Evolutionary conservation across 306 rosid species (phyloP), one percentile per base, ranked within the genome.

Genomic region (Amphicarpaea edgeworthii): DNA sequence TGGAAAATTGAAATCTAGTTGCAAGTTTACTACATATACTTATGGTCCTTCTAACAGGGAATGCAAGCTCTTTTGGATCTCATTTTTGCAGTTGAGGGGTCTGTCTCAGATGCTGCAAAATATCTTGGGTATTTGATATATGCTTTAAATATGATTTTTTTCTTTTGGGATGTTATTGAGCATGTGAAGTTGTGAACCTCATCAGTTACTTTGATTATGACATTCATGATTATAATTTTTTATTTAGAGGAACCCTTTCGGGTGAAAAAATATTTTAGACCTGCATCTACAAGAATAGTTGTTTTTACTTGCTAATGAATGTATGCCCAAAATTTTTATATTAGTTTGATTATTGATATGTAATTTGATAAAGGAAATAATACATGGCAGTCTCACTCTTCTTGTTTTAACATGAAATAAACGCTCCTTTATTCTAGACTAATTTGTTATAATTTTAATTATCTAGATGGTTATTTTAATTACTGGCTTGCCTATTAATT

Each of bases 11-110:
- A 77, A 71, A 42, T 59, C 21, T 54, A 40, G n/a, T 70, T 69
- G 54, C 64, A 38, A 50, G 76, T 54, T 61, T 30, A 70, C 63
- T 79, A 14, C 16, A 49, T 58, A 9, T 37, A 3, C 54, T 55
- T 68, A 20, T 63, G 30, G 12, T 74, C 65, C 57, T 80, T 76
- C 28, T 77, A 49, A 54, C 87, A 92, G 97, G 97, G 99, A 72
- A 87, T 95, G 99, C 97, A 92, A 86, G 93, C 97, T 81, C 83
- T 95, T 70, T 75, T 95, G 85, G 99, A 95, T 83, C 84, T 95
- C 43, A 79, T 95, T 67, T 89, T 83, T 80, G 87, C 97, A 40
- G 92, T 90, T 68, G 89, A 85, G 49, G 99, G 96, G 17, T 92
- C 97, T 37, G 75, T 92, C 60, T 78, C 99, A 0, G 97, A 95